Conservation (phyloP, 345 rosid genomes). For the Populus ilicifolia region DNA sequence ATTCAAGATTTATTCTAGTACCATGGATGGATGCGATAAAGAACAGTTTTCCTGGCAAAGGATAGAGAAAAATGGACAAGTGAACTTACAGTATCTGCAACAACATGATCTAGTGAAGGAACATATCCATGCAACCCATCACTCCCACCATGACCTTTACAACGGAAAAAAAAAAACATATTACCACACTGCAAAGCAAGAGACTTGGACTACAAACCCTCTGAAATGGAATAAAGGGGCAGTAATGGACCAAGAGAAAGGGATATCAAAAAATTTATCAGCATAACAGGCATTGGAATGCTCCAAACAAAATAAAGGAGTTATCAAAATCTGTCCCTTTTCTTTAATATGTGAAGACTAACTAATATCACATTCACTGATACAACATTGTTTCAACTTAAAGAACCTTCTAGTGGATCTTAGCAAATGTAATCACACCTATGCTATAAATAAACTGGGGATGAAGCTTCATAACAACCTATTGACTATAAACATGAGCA, state of each 20-base stretch:
- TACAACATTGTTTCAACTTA: not conserved
- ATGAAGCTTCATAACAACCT: not conserved
- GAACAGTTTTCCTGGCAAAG: not conserved
- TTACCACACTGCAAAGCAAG: not conserved
- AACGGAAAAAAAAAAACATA: not conserved
- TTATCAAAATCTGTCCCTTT: not conserved
- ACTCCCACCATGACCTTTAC: conserved; percentile 96
- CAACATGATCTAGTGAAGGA: conserved; percentile 95
- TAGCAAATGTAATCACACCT: not conserved
- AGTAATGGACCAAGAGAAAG: not conserved
- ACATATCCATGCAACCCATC: conserved; percentile 98
- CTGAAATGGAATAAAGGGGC: not conserved
- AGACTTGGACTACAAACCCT: not conserved
- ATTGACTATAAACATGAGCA: not conserved
- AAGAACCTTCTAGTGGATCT: not conserved
- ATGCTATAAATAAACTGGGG: not conserved
- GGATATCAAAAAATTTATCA: not conserved
- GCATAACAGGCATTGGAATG: not conserved
- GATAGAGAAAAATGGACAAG: not conserved
- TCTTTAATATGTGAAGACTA: too few relatives aligned
- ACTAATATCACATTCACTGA: not conserved
- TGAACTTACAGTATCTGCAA: conserved; percentile 73
- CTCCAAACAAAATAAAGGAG: not conserved
- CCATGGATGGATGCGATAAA: not conserved
- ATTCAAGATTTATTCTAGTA: not conserved